Evolutionary conservation across 257 asterid genomes (phyloP), one percentile per base, ranked within the genome.

Genomic region (Petrea volubilis): DNA sequence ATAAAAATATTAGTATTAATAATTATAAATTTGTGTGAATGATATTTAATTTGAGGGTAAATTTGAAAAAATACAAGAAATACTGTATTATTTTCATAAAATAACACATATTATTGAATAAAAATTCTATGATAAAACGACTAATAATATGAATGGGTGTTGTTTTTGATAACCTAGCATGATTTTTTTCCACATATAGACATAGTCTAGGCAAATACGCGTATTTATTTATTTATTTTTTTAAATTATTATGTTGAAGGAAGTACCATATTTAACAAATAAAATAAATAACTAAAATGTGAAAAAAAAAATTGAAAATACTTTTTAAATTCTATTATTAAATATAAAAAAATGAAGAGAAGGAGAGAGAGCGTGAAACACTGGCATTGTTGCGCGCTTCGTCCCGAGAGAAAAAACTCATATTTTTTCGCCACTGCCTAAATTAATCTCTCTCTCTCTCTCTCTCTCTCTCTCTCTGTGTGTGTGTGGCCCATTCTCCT

Each of bases 361-460:
- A 61, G 65, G 62, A 47, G 81, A 64, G 64, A 68, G 79, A 78
- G 79, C 69, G 76, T 68, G 79, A 63, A 52, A 56, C 46, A 49
- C 60, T 60, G 76, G 73, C 11, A 60, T 67, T 72, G 82, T 73
- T 53, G 40, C 49, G 72, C 76, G 60, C 34, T 78, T 55, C 27
- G 73, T 68, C 33, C 77, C 56, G 73, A 73, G 79, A 78, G 76
- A 78, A 73, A 60, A 52, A 49, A 60, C 31, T 38, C 18, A 64
- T n/a, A n/a, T n/a, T 34, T 67, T 73, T 73, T 18, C 76, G 60
- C 55, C 65, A 53, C 67, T 44, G 63, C 66, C 76, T 61, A 57
- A 74, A 70, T 74, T 71, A 74, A 74, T 69, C 81, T 64, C 70
- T 58, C 65, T 57, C 61, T 18, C 59, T 21, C 59, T 3, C 58